Conservation (phyloP, 345 rosid species). For the Carallia pectinifolia region DNA sequence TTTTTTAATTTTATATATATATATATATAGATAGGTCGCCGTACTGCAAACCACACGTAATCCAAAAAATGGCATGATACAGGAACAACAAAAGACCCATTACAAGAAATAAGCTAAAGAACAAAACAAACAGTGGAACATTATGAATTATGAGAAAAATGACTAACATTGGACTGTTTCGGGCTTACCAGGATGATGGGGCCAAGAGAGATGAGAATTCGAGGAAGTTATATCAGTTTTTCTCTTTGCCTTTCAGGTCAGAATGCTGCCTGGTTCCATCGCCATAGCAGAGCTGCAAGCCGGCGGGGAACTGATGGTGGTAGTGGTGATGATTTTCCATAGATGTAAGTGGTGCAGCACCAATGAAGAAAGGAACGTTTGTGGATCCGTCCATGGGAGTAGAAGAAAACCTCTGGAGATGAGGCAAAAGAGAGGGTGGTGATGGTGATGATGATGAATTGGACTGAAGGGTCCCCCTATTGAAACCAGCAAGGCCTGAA, state of each 20-base stretch:
- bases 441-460: constrained; percentile 67
- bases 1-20: not conserved
- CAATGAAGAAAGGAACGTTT: constrained; percentile 66
- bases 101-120: not conserved
- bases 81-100: not conserved
- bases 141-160: not conserved
- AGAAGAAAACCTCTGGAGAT: constrained; percentile 65
- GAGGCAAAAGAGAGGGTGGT: constrained; percentile 61
- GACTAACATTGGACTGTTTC: not conserved
- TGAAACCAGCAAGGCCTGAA: constrained; percentile 78
- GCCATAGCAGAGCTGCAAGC: constrained; percentile 76
- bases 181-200: constrained; percentile 18
- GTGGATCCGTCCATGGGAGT: constrained; percentile 51
- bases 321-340: constrained; percentile 53
- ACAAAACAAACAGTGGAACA: not conserved
- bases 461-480: constrained; percentile 99
- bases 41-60: not conserved
- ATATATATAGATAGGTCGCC: not conserved
- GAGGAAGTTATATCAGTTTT: constrained; percentile 35
- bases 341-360: constrained; percentile 41
- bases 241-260: constrained; percentile 81
- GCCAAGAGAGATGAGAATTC: constrained; percentile 10
- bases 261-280: constrained; percentile 68
- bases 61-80: not conserved
- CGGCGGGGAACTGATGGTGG: constrained; percentile 65